A percentile compares a stretch with the other conserved stretches of the same genome.
These are phyloP conservation scores for Priceomyces haplophilus DNA, from an alignment of 805 yeast species.

Conservation along the genomic window DNA sequence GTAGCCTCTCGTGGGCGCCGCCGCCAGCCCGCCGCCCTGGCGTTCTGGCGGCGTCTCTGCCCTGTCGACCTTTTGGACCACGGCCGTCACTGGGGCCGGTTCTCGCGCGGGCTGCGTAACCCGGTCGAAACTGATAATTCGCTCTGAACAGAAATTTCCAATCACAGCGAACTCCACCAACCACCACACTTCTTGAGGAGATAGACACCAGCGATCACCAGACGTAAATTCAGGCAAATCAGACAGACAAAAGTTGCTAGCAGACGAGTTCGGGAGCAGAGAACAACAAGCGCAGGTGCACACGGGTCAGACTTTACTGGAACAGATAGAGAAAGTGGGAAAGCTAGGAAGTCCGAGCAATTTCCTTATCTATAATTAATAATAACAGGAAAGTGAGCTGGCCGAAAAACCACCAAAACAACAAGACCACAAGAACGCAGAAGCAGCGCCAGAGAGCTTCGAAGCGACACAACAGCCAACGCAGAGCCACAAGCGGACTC, in stretches of 20 bases:
- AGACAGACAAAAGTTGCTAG: neutral
- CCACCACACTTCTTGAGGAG: conserved; percentile 6
- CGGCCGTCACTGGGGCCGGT: too few relatives aligned
- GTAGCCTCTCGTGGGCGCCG: neutral
- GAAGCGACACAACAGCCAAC: neutral
- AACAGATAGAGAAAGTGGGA: neutral
- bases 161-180: conserved; percentile 4
- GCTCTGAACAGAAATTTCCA: conserved; percentile 2
- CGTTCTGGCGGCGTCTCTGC: too few relatives aligned
- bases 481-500: neutral
- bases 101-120: neutral
- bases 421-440: neutral
- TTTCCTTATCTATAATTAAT: conserved; percentile 1
- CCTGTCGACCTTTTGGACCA: too few relatives aligned
- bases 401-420: neutral
- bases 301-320: too few relatives aligned
- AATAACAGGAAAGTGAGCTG: neutral
- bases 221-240: neutral
- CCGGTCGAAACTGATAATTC: neutral
- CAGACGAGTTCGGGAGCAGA: too few relatives aligned
- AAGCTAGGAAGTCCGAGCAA: neutral
- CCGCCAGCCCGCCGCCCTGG: too few relatives aligned
- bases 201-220: neutral
- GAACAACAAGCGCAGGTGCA: too few relatives aligned
- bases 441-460: neutral